Conservation (phyloP, 306 rosid genomes). For the Myrica gale region DNA sequence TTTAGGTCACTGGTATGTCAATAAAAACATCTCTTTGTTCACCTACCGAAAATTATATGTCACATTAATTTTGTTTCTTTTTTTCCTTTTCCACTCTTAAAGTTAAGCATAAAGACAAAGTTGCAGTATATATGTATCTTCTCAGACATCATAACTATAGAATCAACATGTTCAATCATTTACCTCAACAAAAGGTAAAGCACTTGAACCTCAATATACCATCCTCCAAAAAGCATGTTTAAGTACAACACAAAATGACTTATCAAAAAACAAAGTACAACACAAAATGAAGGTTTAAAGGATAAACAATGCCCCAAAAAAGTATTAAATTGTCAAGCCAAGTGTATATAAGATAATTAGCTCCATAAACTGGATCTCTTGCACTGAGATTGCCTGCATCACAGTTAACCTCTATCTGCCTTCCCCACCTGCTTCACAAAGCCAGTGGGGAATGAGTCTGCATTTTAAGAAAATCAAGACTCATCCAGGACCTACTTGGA, state of each 20-base stretch:
- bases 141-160: background rate
- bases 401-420: background rate
- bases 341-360: background rate
- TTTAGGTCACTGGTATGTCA: background rate
- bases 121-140: background rate
- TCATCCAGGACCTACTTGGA: background rate
- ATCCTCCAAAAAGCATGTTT: background rate
- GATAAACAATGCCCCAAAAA: background rate
- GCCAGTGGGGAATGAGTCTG: background rate
- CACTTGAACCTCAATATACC: background rate
- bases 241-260: background rate
- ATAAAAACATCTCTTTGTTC: background rate
- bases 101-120: background rate
- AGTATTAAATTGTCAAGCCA: background rate
- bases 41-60: background rate
- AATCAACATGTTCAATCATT: background rate
- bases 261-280: too few relatives aligned
- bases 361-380: background rate
- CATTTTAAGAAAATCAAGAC: too few relatives aligned
- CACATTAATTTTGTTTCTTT: background rate
- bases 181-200: background rate
- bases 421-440: background rate
- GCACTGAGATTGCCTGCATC: constrained; percentile 2
- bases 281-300: background rate
- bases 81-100: background rate